Conservation (phyloP, 2,329 filamentous ascomycete genomes). For the Pseudogymnoascus sp. region DNA sequence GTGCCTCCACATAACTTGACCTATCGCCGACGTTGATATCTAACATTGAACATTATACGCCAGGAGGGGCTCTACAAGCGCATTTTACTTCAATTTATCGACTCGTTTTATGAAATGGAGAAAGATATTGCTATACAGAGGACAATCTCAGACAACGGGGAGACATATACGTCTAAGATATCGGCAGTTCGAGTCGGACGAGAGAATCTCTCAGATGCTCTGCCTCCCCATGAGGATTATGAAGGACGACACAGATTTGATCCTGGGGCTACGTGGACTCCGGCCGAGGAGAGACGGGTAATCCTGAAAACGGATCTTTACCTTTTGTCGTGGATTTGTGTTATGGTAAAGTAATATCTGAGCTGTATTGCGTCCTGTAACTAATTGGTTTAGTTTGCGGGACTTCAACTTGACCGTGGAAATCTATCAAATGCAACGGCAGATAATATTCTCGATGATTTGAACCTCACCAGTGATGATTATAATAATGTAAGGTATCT, state of each 20-base stretch:
- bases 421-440: slow-evolving; percentile 55
- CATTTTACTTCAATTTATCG: not conserved
- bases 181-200: slow-evolving; percentile 15
- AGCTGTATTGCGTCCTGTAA: slow-evolving; percentile 22
- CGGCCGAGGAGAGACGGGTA: slow-evolving; percentile 46
- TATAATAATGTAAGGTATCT: slow-evolving; percentile 42
- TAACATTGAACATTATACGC: not conserved
- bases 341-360: slow-evolving; percentile 33
- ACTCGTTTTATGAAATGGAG: slow-evolving; percentile 11
- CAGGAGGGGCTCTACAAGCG: not conserved
- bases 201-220: slow-evolving; percentile 23
- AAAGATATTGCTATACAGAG: slow-evolving; percentile 11
- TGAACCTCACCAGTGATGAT: slow-evolving; percentile 40
- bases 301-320: slow-evolving; percentile 44
- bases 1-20: not conserved
- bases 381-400: slow-evolving; percentile 44
- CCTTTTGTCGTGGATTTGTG: slow-evolving; percentile 35
- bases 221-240: slow-evolving; percentile 32
- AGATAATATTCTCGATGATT: slow-evolving; percentile 52
- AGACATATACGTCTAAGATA: slow-evolving; percentile 13
- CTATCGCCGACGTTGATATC: not conserved
- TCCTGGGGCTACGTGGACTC: slow-evolving; percentile 44
- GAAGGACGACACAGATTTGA: slow-evolving; percentile 44
- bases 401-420: slow-evolving; percentile 54
- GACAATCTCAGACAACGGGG: slow-evolving; percentile 8